Percentiles rank a stretch among this genome's conserved stretches.
phyloP scores from a whole-genome alignment of 495 filamentous ascomycete species.

The Usnea hakonensis region DNA sequence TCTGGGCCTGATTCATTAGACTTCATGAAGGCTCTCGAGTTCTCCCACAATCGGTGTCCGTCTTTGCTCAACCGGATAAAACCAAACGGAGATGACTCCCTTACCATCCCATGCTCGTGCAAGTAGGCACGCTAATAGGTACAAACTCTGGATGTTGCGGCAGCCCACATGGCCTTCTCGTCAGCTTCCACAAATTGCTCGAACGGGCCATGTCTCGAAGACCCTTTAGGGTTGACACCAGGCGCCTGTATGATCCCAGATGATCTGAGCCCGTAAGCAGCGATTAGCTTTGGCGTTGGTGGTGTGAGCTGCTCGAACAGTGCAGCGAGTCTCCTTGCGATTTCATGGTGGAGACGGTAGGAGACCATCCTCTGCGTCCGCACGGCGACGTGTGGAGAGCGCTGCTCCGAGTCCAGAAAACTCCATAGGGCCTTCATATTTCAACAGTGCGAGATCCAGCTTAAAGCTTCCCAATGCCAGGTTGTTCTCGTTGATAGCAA shows the following conservation, averaged over 20 bases:
- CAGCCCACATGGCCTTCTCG: constrained; percentile 35
- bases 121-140: constrained; percentile 36
- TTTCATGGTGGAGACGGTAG: constrained; percentile 22
- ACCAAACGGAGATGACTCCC: constrained; percentile 35
- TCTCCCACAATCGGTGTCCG: background rate
- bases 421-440: constrained; percentile 26
- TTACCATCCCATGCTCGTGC: constrained; percentile 27
- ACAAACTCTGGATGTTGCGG: constrained; percentile 33
- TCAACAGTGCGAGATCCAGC: constrained; percentile 30
- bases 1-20: background rate
- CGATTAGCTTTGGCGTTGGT: constrained; percentile 29
- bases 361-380: constrained; percentile 26
- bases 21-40: background rate
- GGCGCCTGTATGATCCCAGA: constrained; percentile 29
- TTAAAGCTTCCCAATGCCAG: constrained; percentile 25
- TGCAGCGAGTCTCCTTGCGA: constrained; percentile 28
- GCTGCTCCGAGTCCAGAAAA: constrained; percentile 23
- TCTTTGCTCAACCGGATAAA: constrained; percentile 15
- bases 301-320: constrained; percentile 27
- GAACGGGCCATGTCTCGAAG: constrained; percentile 16
- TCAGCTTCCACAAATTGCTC: constrained; percentile 24
- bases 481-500: constrained; percentile 16
- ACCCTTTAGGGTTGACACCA: constrained; percentile 16
- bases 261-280: constrained; percentile 33
- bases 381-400: constrained; percentile 22